Base-by-base conservation (phyloP, 2,329 filamentous ascomycete genomes). In the Cladosporium sp. region DNA sequence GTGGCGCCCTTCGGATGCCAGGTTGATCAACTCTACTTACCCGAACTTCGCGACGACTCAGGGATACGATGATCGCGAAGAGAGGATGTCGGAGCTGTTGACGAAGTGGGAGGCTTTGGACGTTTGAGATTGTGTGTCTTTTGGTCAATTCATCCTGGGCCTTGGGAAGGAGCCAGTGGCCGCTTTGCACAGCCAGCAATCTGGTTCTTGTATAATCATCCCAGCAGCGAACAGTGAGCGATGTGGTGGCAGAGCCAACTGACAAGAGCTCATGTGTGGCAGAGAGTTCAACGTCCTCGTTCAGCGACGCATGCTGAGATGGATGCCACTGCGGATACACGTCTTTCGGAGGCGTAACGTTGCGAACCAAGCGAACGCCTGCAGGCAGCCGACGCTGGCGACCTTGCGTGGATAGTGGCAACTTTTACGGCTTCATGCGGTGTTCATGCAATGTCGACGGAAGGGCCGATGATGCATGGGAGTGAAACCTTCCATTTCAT, bases 1-100 rank as follows among this genome's bases (percentile, higher is more conserved):
- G 30, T 69, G 67, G 67, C 56, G 64, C 5, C 67, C 67, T 5
- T 66, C 63, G 18, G 67, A 69, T 48, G 8, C 65, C 26, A 39
- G 39, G 4, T 11, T 66, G 23, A 14, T 69, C 18, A 62, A 57
- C 18, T 66, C 63, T 13, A 32, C 21, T 1, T 69, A 62, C 34
- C 67, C 67, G 39, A 62, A 69, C 36, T 65, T 65, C n/a, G 65
- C 67, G 18, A 60, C 57, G 5, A 54, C 43, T 18, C 48, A 63
- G 21, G 65, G 58, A 8, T 32, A 65, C 14, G 48, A 54, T 14
- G 58, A 63, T 23, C 63, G 30, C 26, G 21, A 53, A 7, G 61
- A 61, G 16, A 43, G 67, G 43, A 57, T 68, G 34, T 59, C 39
- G 23, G 67, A 66, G 60, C 30, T 68, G 30, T 26, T 68, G 57